Conservation (phyloP, 2,329 filamentous ascomycete species). For the Fusarium newnesense region DNA sequence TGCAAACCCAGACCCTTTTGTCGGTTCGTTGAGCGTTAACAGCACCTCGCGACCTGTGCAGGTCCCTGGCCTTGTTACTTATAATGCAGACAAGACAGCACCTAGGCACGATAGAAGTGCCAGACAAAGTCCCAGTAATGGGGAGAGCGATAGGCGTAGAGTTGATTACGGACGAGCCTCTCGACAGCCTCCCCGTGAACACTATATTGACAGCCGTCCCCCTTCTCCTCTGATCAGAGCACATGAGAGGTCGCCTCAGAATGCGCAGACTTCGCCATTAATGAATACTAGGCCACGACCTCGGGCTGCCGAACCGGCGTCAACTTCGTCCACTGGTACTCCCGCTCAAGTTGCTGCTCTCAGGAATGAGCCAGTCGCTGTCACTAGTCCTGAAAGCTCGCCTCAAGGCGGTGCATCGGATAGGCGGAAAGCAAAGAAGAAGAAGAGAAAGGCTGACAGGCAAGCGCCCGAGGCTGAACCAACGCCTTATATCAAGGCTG, state of each 20-base stretch:
- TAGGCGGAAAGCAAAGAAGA: conserved; percentile 62
- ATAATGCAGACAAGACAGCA: conserved; percentile 28
- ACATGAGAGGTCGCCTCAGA: conserved; percentile 78
- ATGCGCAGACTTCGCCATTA: conserved; percentile 73
- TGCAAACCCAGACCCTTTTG: conserved; percentile 8
- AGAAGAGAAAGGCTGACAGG: conserved; percentile 64
- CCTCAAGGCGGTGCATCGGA: conserved; percentile 61
- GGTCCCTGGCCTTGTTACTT: conserved; percentile 49
- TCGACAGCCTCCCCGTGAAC: conserved; percentile 33
- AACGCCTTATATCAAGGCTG: conserved; percentile 69
- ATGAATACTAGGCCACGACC: conserved; percentile 55
- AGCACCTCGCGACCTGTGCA: conserved; percentile 27
- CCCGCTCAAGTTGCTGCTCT: conserved; percentile 67
- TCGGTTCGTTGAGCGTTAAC: conserved; percentile 13
- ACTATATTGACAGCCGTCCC: conserved; percentile 48
- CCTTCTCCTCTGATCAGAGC: conserved; percentile 75
- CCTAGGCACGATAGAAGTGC: conserved; percentile 48
- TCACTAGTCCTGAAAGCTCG: conserved; percentile 70
- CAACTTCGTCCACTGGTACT: conserved; percentile 42
- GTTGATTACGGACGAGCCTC: conserved; percentile 20
- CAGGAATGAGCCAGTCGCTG: conserved; percentile 59
- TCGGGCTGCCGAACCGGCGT: conserved; percentile 21
- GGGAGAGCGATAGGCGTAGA: conserved; percentile 34
- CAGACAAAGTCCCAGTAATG: conserved; percentile 54
- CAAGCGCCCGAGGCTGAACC: conserved; percentile 58